Conservation (phyloP, 768 basidiomycete genomes). For the Calocybe gangraenosa region DNA sequence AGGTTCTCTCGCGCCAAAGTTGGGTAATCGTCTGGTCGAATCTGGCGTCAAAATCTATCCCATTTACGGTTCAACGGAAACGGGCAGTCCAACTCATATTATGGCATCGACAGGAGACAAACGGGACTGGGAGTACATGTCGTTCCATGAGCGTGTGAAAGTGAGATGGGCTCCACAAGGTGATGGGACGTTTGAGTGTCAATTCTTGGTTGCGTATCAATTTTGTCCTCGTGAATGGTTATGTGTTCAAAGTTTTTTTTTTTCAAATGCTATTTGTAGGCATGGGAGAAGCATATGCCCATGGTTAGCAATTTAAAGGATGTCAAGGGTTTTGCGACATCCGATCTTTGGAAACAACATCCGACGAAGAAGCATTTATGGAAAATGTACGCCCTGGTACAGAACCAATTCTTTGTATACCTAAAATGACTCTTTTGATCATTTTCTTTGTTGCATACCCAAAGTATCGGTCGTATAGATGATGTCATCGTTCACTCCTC, state of each 20-base stretch:
- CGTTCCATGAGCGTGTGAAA: slow-evolving; percentile 20
- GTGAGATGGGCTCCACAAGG: slow-evolving; percentile 31
- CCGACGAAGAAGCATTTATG: slow-evolving; percentile 32
- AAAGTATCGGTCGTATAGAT: slow-evolving; percentile 35
- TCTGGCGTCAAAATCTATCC: slow-evolving; percentile 24
- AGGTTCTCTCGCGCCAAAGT: slow-evolving; percentile 26
- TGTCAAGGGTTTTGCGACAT: slow-evolving; percentile 32
- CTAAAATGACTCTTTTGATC: too few relatives aligned
- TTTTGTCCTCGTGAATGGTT: background rate
- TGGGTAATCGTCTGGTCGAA: slow-evolving; percentile 24
- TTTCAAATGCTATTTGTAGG: slow-evolving; percentile 14
- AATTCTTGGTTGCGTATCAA: slow-evolving; percentile 32
- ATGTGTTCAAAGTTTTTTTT: background rate
- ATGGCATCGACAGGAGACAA: slow-evolving; percentile 15
- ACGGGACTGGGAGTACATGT: slow-evolving; percentile 28
- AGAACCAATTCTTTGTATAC: too few relatives aligned
- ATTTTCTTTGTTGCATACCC: background rate
- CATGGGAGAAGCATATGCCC: slow-evolving; percentile 20
- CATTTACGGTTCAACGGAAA: slow-evolving; percentile 28
- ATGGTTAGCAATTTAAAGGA: slow-evolving; percentile 30
- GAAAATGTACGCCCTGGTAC: slow-evolving; percentile 25
- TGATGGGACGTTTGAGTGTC: slow-evolving; percentile 34
- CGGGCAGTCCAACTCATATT: slow-evolving; percentile 17
- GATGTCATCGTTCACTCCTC: slow-evolving; percentile 34
- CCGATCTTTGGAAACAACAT: slow-evolving; percentile 33